Conservation (phyloP, 768 basidiomycete genomes). For the Leucosporidium creatinivorum region DNA sequence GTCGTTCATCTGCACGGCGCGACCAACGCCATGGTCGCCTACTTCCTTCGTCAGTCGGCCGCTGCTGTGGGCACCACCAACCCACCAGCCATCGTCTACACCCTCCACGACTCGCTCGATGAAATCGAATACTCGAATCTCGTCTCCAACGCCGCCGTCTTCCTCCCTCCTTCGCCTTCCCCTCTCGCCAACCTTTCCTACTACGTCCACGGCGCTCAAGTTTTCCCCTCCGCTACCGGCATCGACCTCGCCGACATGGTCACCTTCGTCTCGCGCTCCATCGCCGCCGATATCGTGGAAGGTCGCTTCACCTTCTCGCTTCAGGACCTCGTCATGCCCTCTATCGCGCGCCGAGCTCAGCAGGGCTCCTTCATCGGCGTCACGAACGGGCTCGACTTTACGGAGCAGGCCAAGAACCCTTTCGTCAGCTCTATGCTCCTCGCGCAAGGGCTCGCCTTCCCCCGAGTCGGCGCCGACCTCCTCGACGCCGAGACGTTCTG, state of each 20-base stretch:
- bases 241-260: constrained; percentile 22
- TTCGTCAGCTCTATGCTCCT: constrained; percentile 4
- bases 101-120: constrained; percentile 24
- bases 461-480: constrained; percentile 8
- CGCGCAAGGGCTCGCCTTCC: constrained; percentile 10
- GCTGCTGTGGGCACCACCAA: background rate
- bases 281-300: constrained; percentile 16
- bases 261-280: constrained; percentile 22
- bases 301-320: constrained; percentile 16
- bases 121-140: constrained; percentile 23
- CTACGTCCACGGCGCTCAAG: constrained; percentile 7
- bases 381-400: constrained; percentile 22
- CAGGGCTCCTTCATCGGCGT: constrained; percentile 12
- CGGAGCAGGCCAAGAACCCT: constrained; percentile 8
- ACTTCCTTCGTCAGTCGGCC: constrained; percentile 8
- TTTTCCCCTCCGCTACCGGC: constrained; percentile 22
- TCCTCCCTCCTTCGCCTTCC: background rate
- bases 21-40: constrained; percentile 22
- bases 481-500: background rate
- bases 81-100: constrained; percentile 17
- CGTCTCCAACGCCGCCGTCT: constrained; percentile 1
- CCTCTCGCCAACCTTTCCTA: too few species aligned
- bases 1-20: constrained; percentile 24
- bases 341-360: background rate
- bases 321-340: constrained; percentile 23